A percentile compares a stretch with the other conserved stretches of the same genome.
Conservation (phyloP, 805 yeast genomes). For the Kuraishia hungarica region DNA sequence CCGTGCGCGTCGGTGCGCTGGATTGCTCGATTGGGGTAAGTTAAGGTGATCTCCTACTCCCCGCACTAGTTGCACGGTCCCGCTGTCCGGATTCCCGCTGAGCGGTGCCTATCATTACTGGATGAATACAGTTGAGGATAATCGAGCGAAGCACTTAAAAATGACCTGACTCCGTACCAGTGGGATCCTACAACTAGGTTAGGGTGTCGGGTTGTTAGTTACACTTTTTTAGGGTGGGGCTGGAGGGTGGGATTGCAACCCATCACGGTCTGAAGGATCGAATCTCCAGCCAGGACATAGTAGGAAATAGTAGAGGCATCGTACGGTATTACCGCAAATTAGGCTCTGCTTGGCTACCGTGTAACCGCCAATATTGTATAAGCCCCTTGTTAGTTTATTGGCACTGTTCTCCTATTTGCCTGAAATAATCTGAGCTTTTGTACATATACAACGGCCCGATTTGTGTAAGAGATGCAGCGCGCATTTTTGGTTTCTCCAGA, state of each 20-base stretch:
- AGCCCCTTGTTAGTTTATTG: too few species aligned
- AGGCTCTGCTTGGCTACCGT: too few species aligned
- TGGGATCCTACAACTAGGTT: not conserved
- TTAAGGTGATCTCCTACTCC: not conserved
- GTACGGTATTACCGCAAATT: too few species aligned
- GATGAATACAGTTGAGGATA: not conserved
- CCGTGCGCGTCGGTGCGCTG: not conserved
- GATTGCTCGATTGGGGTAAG: not conserved
- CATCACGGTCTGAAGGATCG: not conserved
- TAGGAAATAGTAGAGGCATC: too few species aligned
- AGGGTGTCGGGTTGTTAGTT: not conserved
- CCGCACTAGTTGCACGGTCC: not conserved
- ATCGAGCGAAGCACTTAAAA: not conserved
- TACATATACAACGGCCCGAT: not conserved
- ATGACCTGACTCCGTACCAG: not conserved
- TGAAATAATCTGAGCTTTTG: too few species aligned
- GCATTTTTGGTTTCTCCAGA: not conserved
- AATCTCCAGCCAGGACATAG: too few species aligned
- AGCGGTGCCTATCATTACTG: not conserved
- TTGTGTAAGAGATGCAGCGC: not conserved
- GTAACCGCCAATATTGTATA: too few species aligned
- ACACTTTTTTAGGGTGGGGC: not conserved
- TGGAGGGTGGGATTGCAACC: not conserved
- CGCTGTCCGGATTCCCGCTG: not conserved
- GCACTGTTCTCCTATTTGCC: too few species aligned